Evolutionary conservation across 768 basidiomycete species (phyloP), one percentile per base, ranked within the genome.

Genomic region (Lepiota brunneoincarnata): DNA sequence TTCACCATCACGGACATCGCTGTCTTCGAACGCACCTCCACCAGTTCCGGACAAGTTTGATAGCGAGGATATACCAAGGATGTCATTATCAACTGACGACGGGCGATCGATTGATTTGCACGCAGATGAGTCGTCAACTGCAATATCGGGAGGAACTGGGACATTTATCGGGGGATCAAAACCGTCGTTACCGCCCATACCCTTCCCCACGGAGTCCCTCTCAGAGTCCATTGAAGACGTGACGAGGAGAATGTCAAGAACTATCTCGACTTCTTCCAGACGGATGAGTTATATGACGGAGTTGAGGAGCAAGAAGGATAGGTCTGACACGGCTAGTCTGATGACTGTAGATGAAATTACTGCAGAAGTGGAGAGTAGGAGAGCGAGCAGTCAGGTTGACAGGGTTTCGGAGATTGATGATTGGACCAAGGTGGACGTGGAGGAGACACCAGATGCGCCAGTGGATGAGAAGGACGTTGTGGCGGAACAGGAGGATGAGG

Each of bases 321-420:
- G 81, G 36, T 90, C 89, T 0, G 93, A 96, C 63, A 92, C 93
- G 6, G 92, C 91, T 3, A 93, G 91, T 60, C 72, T 98, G 62
- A 79, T 98, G 69, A 99, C 96, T 0, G 91, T 99, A 20, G 96
- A 99, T 64, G 93, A 99, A 71, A 97, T 99, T 63, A 98, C 97
- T 0, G 94, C 93, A 9, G 90, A 96, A 63, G 90, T 99, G 6
- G 96, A 83, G 63, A 91, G 84, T 62, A 75, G 82, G 35, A 72
- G 81, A 54, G 81, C 78, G 49, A 84, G 80, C 61, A 77, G 73
- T 61, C 72, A 63, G 10, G 60, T 72, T 15, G 73, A 75, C 36
- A 72, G 71, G 37, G 72, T 71, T 61, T 72, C 72, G 57, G 76
- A 75, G 21, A 72, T 75, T 12, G 84, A 91, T 41, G 91, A 87